Evolutionary conservation across 805 yeast species (phyloP), one percentile per base, ranked within the genome.

Genomic region (Sugiyamaella floridensis): DNA sequence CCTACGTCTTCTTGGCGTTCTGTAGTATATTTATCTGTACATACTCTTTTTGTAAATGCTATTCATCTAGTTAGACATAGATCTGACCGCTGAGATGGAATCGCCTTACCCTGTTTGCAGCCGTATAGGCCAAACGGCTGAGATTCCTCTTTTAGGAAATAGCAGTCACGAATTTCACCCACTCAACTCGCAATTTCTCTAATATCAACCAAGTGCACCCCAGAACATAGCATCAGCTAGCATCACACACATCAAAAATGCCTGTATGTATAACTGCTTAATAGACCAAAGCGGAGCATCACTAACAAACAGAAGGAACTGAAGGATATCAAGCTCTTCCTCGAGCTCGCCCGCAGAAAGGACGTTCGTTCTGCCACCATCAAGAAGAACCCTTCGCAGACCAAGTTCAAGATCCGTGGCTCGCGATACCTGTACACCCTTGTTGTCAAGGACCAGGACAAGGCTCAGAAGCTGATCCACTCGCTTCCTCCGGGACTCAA

Each of bases 391-490:
- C 84, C 85, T 77, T 85, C 86, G 79, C 93, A 86, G 79, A 89
- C 97, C 80, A 93, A 93, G 80, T 93, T 93, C 90, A 93, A 93
- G 87, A 88, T 93, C 71, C 89, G 98, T 83, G 97, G 97, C 76
- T 71, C 96, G 62, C 89, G 81, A 76, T 76, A 86, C 81, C 83
- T 89, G 72, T 93, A 93, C 87, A 93, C 99, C 67, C 81, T 92
- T 76, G 86, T 86, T 67, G 92, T 93, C 71, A 82, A 86, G 80
- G 98, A 93, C 76, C 86, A 89, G 71, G 85, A 88, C 76, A 90
- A 89, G 83, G 98, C 98, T 70, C 83, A 87, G 85, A 93, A 93
- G 82, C 83, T 93, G 79, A 84, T 87, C 72, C 97, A 90, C 81
- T 86, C 98, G 71, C 82, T 93, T 71, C 97, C 98, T 76, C 96